Conservation (phyloP, 441 rosid species). For the Erysimum cheiri region DNA sequence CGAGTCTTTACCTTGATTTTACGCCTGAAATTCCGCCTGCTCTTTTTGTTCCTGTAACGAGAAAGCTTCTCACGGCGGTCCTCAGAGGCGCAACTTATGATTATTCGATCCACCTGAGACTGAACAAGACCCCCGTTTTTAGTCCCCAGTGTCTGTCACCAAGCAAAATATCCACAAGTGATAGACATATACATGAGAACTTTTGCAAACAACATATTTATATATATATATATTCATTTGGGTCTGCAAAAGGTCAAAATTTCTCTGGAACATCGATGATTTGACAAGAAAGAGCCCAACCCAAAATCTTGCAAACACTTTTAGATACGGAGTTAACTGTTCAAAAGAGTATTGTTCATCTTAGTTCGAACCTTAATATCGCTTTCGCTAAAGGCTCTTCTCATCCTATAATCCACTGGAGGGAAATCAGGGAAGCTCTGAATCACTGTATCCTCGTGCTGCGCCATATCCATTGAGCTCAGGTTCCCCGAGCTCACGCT, state of each 20-base stretch:
- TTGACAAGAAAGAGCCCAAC: background rate
- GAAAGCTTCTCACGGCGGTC: slow-evolving; percentile 93
- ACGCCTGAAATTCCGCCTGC: slow-evolving; percentile 87
- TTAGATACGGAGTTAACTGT: background rate
- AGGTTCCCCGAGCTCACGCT: slow-evolving; percentile 75
- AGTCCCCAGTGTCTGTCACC: slow-evolving; percentile 38
- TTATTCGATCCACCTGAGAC: slow-evolving; percentile 55
- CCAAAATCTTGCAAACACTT: background rate
- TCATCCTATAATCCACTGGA: slow-evolving; percentile 75
- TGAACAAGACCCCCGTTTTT: slow-evolving; percentile 61
- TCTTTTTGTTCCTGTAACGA: slow-evolving; percentile 92
- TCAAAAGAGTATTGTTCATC: background rate
- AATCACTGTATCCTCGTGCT: slow-evolving; percentile 51
- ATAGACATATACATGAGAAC: slow-evolving; percentile 4
- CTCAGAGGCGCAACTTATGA: slow-evolving; percentile 64
- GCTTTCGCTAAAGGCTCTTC: slow-evolving; percentile 97
- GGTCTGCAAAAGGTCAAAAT: slow-evolving; percentile 42
- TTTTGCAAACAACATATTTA: background rate
- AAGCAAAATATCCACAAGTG: slow-evolving; percentile 24
- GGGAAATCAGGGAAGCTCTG: slow-evolving; percentile 62
- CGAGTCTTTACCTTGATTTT: slow-evolving; percentile 76
- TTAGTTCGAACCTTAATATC: slow-evolving; percentile 77
- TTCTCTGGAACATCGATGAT: background rate
- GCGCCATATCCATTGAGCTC: slow-evolving; percentile 58
- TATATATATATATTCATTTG: slow-evolving; percentile 35